phyloP scores from a whole-genome alignment of 1,284 basidiomycete species.

The Puccinia horiana region DNA sequence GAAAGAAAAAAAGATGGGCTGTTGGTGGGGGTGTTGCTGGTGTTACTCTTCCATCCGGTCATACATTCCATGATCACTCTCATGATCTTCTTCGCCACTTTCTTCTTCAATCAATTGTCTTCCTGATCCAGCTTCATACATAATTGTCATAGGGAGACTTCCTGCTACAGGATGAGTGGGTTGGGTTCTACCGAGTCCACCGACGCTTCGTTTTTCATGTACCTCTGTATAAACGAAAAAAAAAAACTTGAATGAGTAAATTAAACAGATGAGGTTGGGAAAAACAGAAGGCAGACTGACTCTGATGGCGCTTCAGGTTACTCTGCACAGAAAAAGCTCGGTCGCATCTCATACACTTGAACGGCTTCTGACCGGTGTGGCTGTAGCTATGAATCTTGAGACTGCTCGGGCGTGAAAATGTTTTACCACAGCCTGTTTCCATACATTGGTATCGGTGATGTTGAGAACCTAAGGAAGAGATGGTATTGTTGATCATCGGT shows the following conservation, averaged over 20 bases:
- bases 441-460: slow-evolving; percentile 36
- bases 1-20: not conserved
- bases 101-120: not conserved
- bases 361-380: slow-evolving; percentile 47
- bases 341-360: slow-evolving; percentile 45
- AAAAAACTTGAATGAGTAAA: not conserved
- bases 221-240: slow-evolving; percentile 26
- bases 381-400: slow-evolving; percentile 44
- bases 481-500: not conserved
- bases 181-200: not conserved
- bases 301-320: slow-evolving; percentile 47
- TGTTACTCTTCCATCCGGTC: slow-evolving; percentile 19
- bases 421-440: slow-evolving; percentile 42
- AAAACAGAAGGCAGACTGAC: slow-evolving; percentile 1
- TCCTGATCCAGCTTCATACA: not conserved
- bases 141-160: not conserved
- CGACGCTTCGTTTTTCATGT: slow-evolving; percentile 24
- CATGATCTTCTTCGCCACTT: slow-evolving; percentile 11
- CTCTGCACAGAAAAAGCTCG: slow-evolving; percentile 48
- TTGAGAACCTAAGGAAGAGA: not conserved
- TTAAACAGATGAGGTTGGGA: not conserved
- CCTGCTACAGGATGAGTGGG: not conserved
- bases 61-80: slow-evolving; percentile 2
- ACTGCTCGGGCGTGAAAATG: slow-evolving; percentile 36
- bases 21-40: not conserved